A percentile compares a stretch with the other conserved stretches of the same genome.
phyloP scores from a whole-genome alignment of 148 eudicot genomes.

The Vaccinium vitisidaea region DNA sequence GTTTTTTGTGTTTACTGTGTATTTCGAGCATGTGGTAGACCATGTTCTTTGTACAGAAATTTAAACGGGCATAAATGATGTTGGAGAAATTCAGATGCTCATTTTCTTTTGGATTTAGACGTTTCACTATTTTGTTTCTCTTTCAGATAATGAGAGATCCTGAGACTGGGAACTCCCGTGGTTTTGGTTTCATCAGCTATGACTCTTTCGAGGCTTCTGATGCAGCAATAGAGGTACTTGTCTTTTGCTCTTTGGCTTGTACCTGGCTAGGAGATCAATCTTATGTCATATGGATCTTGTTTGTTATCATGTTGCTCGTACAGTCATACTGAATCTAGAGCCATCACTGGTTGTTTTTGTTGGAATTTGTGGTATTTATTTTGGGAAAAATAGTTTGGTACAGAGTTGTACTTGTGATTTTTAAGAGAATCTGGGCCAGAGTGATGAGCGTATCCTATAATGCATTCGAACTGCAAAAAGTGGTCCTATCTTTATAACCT shows the following conservation, averaged over 20 bases:
- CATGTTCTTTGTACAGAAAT: neutral
- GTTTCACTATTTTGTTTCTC: neutral
- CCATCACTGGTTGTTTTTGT: neutral
- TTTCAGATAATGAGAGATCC: constrained; percentile 98
- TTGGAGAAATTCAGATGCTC: neutral
- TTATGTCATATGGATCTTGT: neutral
- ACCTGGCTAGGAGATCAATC: neutral
- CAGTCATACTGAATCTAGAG: neutral
- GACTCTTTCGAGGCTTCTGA: constrained; percentile 97
- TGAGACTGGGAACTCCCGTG: constrained; percentile 93
- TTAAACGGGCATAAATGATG: neutral
- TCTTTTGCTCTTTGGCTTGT: neutral
- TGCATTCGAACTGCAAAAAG: neutral
- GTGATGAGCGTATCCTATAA: neutral
- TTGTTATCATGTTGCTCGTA: neutral
- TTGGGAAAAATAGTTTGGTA: neutral
- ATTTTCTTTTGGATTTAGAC: constrained; percentile 21
- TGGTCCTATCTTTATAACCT: neutral
- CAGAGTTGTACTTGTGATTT: neutral
- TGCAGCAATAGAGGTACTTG: constrained; percentile 84
- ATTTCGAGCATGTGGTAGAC: neutral
- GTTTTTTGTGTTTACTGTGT: neutral
- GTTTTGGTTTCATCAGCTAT: constrained; percentile 96
- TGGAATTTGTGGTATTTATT: neutral
- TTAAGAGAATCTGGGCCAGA: neutral